A percentile compares a stretch with the other conserved stretches of the same genome.
Conservation (phyloP, 768 basidiomycete genomes). For the Cystoderma amianthinum region DNA sequence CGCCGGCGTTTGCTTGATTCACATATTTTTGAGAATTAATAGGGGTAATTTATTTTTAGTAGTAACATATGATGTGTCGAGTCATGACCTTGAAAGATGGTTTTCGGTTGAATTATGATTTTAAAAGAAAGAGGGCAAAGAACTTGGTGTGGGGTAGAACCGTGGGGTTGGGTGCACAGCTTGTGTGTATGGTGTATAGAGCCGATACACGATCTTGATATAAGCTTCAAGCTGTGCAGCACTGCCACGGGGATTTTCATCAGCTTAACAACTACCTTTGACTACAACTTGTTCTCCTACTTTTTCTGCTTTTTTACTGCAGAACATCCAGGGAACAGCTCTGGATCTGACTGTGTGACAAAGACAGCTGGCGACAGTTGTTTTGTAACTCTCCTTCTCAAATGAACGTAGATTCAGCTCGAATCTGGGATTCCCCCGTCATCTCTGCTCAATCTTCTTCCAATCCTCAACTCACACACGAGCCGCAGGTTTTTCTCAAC, state of each 20-base stretch:
- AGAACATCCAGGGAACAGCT: too few species aligned
- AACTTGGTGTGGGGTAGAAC: too few species aligned
- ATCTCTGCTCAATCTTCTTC: conserved; percentile 13
- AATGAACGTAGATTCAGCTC: conserved; percentile 14
- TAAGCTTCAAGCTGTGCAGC: conserved; percentile 31
- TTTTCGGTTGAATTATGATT: too few species aligned
- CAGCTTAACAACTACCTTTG: background rate
- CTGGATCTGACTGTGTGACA: too few species aligned
- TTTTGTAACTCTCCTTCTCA: too few species aligned
- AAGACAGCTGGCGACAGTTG: too few species aligned
- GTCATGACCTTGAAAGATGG: too few species aligned
- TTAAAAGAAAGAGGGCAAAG: too few species aligned
- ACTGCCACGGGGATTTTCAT: conserved; percentile 24
- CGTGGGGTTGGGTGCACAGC: conserved; percentile 19
- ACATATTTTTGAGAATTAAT: conserved; percentile 62
- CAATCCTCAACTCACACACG: conserved; percentile 17
- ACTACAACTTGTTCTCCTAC: background rate
- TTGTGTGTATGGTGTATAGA: conserved; percentile 13
- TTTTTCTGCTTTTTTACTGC: background rate
- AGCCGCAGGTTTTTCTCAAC: conserved; percentile 17
- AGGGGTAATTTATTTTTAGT: too few species aligned
- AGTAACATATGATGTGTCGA: too few species aligned
- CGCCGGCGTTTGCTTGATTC: conserved; percentile 72
- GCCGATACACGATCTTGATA: conserved; percentile 18
- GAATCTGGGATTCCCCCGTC: conserved; percentile 19